phyloP scores from a whole-genome alignment of 768 basidiomycete genomes.

The Podaxis sp. region DNA sequence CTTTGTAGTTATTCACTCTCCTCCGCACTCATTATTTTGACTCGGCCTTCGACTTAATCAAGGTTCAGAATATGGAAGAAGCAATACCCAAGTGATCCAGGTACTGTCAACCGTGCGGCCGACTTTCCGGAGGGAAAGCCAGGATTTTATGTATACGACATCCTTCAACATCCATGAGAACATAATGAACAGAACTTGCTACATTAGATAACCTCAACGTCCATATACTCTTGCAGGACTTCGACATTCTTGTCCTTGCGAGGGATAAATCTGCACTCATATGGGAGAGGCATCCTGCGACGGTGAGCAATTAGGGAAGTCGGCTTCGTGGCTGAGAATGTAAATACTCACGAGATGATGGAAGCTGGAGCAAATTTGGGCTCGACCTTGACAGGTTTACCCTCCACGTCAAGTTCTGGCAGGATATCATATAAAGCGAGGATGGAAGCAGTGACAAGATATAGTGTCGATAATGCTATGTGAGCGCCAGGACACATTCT shows the following conservation, averaged over 20 bases:
- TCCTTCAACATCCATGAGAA: too few species aligned
- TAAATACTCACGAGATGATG: constrained; percentile 8
- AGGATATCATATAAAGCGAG: constrained; percentile 20
- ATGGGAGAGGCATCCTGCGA: neutral
- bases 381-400: constrained; percentile 5
- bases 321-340: too few species aligned
- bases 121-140: too few species aligned
- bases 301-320: neutral
- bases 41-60: too few species aligned
- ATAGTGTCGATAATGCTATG: constrained; percentile 1
- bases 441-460: constrained; percentile 10
- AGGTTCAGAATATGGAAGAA: too few species aligned
- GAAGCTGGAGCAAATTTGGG: constrained; percentile 1
- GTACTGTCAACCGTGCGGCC: too few species aligned
- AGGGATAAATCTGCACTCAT: neutral
- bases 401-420: constrained; percentile 9
- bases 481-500: constrained; percentile 16
- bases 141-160: too few species aligned
- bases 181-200: neutral
- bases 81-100: too few species aligned
- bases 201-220: neutral
- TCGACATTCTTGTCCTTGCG: neutral
- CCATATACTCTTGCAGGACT: neutral
- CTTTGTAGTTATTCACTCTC: too few species aligned
- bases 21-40: too few species aligned